Conservation (phyloP, 116 monocot genomes). For the Posidonia oceanica region DNA sequence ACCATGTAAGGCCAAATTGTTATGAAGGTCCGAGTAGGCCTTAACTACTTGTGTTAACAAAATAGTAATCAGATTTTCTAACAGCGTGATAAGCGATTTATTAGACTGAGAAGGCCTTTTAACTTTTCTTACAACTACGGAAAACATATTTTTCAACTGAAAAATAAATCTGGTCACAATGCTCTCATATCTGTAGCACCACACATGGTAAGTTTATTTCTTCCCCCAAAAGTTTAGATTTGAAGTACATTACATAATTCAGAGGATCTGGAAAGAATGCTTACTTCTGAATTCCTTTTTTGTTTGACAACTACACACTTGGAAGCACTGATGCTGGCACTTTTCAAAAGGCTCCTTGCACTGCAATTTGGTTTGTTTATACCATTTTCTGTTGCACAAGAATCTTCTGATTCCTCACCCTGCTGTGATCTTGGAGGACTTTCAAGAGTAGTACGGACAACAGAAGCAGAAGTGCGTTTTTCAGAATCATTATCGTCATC, state of each 20-base stretch:
- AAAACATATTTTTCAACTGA: too few relatives aligned
- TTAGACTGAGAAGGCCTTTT: too few relatives aligned
- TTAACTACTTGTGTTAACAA: too few relatives aligned
- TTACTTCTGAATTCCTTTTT: conserved; percentile 22
- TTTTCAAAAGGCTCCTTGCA: conserved; percentile 50
- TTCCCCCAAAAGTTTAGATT: background rate
- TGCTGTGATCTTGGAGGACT: conserved; percentile 50
- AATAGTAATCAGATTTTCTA: too few relatives aligned
- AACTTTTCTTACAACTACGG: too few relatives aligned
- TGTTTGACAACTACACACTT: conserved; percentile 50
- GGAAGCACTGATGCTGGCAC: conserved; percentile 81
- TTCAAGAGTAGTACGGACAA: conserved; percentile 26
- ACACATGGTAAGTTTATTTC: background rate
- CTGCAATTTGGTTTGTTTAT: conserved; percentile 32
- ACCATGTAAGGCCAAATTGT: too few relatives aligned
- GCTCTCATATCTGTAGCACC: too few relatives aligned
- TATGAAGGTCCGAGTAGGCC: too few relatives aligned
- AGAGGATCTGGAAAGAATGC: background rate
- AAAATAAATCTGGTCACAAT: too few relatives aligned
- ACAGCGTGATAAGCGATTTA: too few relatives aligned
- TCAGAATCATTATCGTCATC: conserved; percentile 40
- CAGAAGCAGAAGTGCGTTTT: conserved; percentile 29
- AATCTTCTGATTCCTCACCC: conserved; percentile 13
- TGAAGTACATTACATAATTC: background rate
- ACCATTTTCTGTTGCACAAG: conserved; percentile 24